phyloP scores from a whole-genome alignment of 2,329 filamentous ascomycete species.

The Verticillium longisporum region DNA sequence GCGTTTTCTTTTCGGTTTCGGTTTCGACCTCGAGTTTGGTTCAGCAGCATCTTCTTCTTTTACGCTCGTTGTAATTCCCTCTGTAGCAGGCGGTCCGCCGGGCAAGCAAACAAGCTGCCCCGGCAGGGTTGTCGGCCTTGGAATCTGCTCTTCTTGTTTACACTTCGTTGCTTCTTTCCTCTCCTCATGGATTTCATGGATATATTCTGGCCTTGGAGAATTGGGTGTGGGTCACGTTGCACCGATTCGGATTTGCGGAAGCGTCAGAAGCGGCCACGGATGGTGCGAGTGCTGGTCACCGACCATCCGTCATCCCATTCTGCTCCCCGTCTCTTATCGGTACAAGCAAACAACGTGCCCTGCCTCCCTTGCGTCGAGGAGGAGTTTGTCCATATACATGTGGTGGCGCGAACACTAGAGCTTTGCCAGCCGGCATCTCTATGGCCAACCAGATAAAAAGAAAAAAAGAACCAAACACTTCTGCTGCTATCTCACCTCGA shows the following conservation, averaged over 20 bases:
- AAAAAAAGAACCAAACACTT: background rate
- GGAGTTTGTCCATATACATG: background rate
- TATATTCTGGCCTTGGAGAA: background rate
- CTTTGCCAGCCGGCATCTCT: background rate
- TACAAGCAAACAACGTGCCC: background rate
- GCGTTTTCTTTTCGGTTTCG: constrained; percentile 13
- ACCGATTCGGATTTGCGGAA: too few relatives aligned
- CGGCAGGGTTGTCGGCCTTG: constrained; percentile 15
- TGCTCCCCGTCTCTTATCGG: background rate
- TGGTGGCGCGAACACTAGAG: background rate
- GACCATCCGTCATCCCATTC: background rate
- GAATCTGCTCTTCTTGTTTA: constrained; percentile 26
- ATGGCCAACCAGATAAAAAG: background rate
- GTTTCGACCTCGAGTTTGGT: constrained; percentile 21
- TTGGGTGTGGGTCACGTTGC: background rate
- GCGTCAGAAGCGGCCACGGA: background rate
- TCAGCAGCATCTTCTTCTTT: constrained; percentile 23
- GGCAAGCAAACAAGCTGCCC: constrained; percentile 24
- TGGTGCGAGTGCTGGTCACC: constrained; percentile 10
- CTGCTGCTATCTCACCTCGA: background rate
- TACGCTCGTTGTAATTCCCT: constrained; percentile 46
- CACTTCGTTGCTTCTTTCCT: constrained; percentile 22
- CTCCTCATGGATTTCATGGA: background rate
- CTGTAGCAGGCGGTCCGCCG: constrained; percentile 26
- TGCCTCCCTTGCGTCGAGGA: background rate